These are phyloP conservation scores for Podospora comata DNA, from an alignment of 495 filamentous ascomycete species.

Conservation along the genomic window DNA sequence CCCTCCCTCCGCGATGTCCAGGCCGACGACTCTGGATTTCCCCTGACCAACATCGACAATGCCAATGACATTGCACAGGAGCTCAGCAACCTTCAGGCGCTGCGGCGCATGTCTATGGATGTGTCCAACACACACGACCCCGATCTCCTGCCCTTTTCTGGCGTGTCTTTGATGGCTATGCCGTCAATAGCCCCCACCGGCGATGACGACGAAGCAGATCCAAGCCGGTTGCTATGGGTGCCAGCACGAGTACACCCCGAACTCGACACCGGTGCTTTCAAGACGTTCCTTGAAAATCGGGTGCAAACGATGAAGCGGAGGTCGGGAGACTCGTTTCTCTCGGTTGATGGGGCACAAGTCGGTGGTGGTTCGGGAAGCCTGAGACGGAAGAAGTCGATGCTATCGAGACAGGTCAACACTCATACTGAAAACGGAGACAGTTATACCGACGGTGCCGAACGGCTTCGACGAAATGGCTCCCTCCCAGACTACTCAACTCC, in stretches of 20 bases:
- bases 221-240: slow-evolving; percentile 90
- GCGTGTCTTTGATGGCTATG: slow-evolving; percentile 55
- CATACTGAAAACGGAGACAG: slow-evolving; percentile 58
- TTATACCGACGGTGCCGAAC: slow-evolving; percentile 86
- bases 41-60: slow-evolving; percentile 87
- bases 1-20: slow-evolving; percentile 55
- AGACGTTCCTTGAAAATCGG: slow-evolving; percentile 89
- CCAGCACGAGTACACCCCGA: slow-evolving; percentile 92
- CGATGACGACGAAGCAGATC: slow-evolving; percentile 80
- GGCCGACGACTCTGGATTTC: slow-evolving; percentile 70
- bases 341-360: slow-evolving; percentile 60
- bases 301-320: slow-evolving; percentile 82
- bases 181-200: slow-evolving; percentile 72
- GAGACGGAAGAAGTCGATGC: slow-evolving; percentile 89
- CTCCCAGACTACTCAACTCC: slow-evolving; percentile 47
- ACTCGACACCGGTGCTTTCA: slow-evolving; percentile 93
- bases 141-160: slow-evolving; percentile 81
- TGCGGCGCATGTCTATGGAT: slow-evolving; percentile 98
- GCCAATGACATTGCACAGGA: slow-evolving; percentile 92
- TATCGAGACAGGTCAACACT: slow-evolving; percentile 86
- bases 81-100: slow-evolving; percentile 88
- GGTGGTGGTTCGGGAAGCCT: slow-evolving; percentile 60
- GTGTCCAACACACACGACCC: slow-evolving; percentile 87
- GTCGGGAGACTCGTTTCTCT: slow-evolving; percentile 70
- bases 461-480: slow-evolving; percentile 73